These are phyloP conservation scores for Claviceps purpurea DNA, from an alignment of 2,329 filamentous ascomycete species.

Conservation along the genomic window DNA sequence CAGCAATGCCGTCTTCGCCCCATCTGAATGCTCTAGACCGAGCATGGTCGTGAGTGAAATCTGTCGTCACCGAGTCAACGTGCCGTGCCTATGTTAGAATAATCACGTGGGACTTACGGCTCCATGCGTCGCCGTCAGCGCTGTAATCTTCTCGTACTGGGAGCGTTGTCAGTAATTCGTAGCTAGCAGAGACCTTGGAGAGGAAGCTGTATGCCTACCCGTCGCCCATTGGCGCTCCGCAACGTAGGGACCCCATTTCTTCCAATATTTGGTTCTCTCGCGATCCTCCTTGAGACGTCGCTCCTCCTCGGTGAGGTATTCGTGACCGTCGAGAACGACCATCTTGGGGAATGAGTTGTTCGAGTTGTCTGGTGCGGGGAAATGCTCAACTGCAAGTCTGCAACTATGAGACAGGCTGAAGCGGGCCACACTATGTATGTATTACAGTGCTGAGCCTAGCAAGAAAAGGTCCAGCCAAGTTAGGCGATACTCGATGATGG, in stretches of 20 bases:
- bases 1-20: constrained; percentile 95
- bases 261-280: constrained; percentile 83
- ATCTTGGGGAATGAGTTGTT: constrained; percentile 33
- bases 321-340: constrained; percentile 81
- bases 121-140: constrained; percentile 88
- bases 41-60: constrained; percentile 89
- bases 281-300: constrained; percentile 77
- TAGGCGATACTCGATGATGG: not conserved
- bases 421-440: not conserved
- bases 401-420: constrained; percentile 1
- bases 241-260: constrained; percentile 93
- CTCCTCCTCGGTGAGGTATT: constrained; percentile 83
- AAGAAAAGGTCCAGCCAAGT: not conserved
- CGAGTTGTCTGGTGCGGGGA: constrained; percentile 1
- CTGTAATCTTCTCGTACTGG: constrained; percentile 79
- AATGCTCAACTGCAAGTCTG: constrained; percentile 1
- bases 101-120: constrained; percentile 47
- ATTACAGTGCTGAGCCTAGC: not conserved
- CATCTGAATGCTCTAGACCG: constrained; percentile 81
- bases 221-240: constrained; percentile 94
- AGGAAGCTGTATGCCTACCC: constrained; percentile 37
- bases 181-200: not conserved
- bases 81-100: constrained; percentile 1
- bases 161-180: constrained; percentile 13
- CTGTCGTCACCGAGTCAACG: constrained; percentile 27